phyloP scores from a whole-genome alignment of 768 basidiomycete genomes.

The Lyophyllum decastes region DNA sequence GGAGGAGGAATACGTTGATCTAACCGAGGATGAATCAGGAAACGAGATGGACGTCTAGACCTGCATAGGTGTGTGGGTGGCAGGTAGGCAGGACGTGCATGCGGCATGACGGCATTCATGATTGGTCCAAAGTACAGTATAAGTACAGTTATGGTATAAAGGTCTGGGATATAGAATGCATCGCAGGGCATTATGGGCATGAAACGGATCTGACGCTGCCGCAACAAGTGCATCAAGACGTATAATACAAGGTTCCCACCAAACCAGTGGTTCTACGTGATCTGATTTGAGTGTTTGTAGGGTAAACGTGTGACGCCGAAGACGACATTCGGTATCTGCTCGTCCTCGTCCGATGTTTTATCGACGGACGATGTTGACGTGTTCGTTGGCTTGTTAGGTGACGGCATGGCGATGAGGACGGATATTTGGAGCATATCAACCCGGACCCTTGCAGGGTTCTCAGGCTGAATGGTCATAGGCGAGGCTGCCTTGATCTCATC shows the following conservation, averaged over 20 bases:
- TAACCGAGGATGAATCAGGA: slow-evolving; percentile 24
- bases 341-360: slow-evolving; percentile 24
- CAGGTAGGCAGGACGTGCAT: neutral
- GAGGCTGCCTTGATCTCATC: slow-evolving; percentile 2
- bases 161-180: slow-evolving; percentile 4
- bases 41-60: slow-evolving; percentile 13
- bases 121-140: neutral
- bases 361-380: slow-evolving; percentile 20
- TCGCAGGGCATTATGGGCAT: neutral
- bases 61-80: neutral
- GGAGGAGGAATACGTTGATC: slow-evolving; percentile 37
- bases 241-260: slow-evolving; percentile 5
- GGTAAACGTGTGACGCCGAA: slow-evolving; percentile 47
- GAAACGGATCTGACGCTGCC: slow-evolving; percentile 6
- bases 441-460: slow-evolving; percentile 12
- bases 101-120: neutral
- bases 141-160: slow-evolving; percentile 4
- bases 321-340: slow-evolving; percentile 48
- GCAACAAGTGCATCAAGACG: neutral
- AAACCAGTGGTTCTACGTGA: slow-evolving; percentile 1
- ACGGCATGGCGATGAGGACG: slow-evolving; percentile 61
- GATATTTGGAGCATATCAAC: slow-evolving; percentile 51
- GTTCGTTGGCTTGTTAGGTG: slow-evolving; percentile 24
- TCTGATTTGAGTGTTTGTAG: slow-evolving; percentile 21
- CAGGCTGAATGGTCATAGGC: slow-evolving; percentile 3